Conservation (phyloP, 2,329 filamentous ascomycete genomes). For the Pezicula rhizophila region DNA sequence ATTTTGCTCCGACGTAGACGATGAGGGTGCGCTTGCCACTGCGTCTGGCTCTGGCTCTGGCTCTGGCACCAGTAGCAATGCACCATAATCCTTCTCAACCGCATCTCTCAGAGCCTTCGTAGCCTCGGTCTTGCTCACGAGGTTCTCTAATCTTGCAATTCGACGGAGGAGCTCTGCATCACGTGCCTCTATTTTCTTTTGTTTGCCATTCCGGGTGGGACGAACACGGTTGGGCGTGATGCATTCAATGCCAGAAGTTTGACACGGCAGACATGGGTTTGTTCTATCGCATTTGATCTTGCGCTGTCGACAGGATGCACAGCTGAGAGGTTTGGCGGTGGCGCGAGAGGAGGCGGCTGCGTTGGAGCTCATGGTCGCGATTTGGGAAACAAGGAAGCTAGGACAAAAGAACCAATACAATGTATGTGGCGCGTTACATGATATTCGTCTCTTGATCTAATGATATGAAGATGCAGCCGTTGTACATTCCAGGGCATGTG, state of each 20-base stretch:
- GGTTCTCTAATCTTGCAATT: background rate
- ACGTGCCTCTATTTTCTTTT: background rate
- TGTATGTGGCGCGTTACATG: no score
- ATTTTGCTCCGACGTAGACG: background rate
- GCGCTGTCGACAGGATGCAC: background rate
- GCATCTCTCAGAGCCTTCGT: background rate
- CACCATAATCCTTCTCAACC: background rate
- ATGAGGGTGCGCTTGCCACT: background rate
- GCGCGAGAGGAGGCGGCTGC: background rate
- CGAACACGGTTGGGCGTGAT: background rate
- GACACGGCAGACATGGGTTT: background rate
- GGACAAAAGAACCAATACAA: no score
- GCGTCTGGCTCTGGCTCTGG: no score
- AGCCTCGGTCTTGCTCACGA: background rate
- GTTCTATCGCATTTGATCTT: slow-evolving; percentile 2
- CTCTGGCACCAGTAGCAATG: background rate
- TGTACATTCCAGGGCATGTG: no score
- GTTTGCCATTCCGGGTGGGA: background rate
- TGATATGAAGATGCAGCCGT: no score
- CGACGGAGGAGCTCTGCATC: background rate
- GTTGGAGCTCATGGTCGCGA: background rate
- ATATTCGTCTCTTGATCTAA: no score
- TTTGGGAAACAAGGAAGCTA: no score
- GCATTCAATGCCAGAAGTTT: background rate
- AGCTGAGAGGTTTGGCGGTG: background rate